Conservation (phyloP, 257 asterid genomes). For the Misopates orontium region DNA sequence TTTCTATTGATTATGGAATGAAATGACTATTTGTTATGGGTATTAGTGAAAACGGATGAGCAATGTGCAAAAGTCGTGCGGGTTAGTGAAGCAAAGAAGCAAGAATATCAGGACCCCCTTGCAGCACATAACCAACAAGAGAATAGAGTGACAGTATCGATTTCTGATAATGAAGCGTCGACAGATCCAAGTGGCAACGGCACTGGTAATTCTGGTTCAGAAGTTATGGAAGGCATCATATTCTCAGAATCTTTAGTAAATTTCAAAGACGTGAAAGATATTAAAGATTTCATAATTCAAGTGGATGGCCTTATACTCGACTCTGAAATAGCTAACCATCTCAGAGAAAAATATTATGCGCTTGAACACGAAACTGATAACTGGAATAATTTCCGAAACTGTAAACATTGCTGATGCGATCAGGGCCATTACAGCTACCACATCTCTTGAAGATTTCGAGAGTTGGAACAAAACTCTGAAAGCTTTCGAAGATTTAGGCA, state of each 20-base stretch:
- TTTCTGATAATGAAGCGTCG: not conserved
- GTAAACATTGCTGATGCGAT: slow-evolving; percentile 68
- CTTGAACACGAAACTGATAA: slow-evolving; percentile 55
- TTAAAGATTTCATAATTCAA: slow-evolving; percentile 48
- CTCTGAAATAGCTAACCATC: slow-evolving; percentile 44
- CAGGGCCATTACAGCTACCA: slow-evolving; percentile 32
- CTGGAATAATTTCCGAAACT: slow-evolving; percentile 58
- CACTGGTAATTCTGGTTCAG: slow-evolving; percentile 21
- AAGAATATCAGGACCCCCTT: slow-evolving; percentile 9
- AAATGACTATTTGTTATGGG: not conserved
- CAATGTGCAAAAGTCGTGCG: no score
- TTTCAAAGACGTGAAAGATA: slow-evolving; percentile 46
- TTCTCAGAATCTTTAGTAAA: slow-evolving; percentile 25
- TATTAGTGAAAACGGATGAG: slow-evolving; percentile 10
- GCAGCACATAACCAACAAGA: slow-evolving; percentile 3
- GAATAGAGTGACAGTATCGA: not conserved
- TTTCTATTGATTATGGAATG: no score
- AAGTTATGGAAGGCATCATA: slow-evolving; percentile 34
- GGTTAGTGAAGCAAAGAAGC: no score
- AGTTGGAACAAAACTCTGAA: slow-evolving; percentile 56
- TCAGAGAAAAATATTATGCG: slow-evolving; percentile 46
- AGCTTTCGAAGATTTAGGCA: slow-evolving; percentile 65
- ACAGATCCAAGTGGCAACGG: slow-evolving; percentile 13
- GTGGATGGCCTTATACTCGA: slow-evolving; percentile 46
- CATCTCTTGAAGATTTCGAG: slow-evolving; percentile 26